phyloP scores from a whole-genome alignment of 345 rosid species.

The Euphorbia tirucalli region DNA sequence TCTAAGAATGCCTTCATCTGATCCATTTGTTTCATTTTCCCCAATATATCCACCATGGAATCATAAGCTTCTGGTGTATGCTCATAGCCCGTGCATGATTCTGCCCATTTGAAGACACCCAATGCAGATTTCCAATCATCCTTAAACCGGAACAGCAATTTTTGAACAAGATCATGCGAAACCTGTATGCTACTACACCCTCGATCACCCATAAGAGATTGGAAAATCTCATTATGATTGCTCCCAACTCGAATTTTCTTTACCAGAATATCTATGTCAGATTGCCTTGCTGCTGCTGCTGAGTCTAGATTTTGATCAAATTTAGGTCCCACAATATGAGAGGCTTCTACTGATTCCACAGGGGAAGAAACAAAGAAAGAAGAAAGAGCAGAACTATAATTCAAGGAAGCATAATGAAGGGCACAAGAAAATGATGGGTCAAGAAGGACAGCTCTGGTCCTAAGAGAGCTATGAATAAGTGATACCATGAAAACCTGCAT shows the following conservation, averaged over 20 bases:
- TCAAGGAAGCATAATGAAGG: slow-evolving; percentile 17
- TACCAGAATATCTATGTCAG: slow-evolving; percentile 31
- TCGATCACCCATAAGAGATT: slow-evolving; percentile 38
- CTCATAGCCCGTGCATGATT: slow-evolving; percentile 39
- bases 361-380: slow-evolving; percentile 4
- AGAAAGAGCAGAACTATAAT: slow-evolving; percentile 24
- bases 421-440: slow-evolving; percentile 22
- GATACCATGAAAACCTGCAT: slow-evolving; percentile 29
- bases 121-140: slow-evolving; percentile 83
- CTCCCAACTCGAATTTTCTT: slow-evolving; percentile 36
- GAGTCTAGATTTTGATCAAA: slow-evolving; percentile 18
- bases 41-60: slow-evolving; percentile 64
- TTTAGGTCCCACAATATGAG: slow-evolving; percentile 4
- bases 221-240: slow-evolving; percentile 48
- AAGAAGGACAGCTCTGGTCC: slow-evolving; percentile 17
- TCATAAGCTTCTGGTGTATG: slow-evolving; percentile 47
- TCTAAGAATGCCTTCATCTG: slow-evolving; percentile 54
- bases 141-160: slow-evolving; percentile 58
- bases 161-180: slow-evolving; percentile 44
- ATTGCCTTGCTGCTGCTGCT: slow-evolving; percentile 7
- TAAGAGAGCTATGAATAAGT: slow-evolving; percentile 20
- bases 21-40: slow-evolving; percentile 68
- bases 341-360: slow-evolving; percentile 19
- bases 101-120: slow-evolving; percentile 74
- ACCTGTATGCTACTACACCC: slow-evolving; percentile 36